Percentiles rank a stretch among this genome's conserved stretches.
Evolutionary conservation across 148 eudicot species (phyloP).

Genomic region (Bassia scoparia): DNA sequence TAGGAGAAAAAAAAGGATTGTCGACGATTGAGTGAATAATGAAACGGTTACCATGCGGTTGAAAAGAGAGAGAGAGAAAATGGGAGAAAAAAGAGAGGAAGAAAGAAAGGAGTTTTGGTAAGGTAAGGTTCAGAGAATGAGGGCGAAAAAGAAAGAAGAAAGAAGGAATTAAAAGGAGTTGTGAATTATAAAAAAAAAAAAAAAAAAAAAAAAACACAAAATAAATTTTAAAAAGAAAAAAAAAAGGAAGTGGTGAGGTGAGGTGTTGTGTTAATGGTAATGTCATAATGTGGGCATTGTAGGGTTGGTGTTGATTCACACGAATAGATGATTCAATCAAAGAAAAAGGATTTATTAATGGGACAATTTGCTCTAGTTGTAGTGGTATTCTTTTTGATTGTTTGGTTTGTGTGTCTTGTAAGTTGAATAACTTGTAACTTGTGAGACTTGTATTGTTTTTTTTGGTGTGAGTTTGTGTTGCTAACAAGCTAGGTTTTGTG

Average conservation of each 20-base stretch:
- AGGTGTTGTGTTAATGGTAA: background rate
- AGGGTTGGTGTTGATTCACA: conserved; percentile 18
- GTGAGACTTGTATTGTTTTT: too few relatives aligned
- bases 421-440: too few relatives aligned
- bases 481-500: too few relatives aligned
- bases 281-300: too few relatives aligned
- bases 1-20: background rate
- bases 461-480: too few relatives aligned
- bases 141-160: conserved; percentile 18
- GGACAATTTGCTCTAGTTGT: too few relatives aligned
- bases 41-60: conserved; percentile 25
- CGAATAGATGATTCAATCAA: background rate
- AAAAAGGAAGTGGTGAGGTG: background rate
- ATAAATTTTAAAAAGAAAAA: too few relatives aligned
- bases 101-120: background rate
- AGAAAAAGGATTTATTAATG: too few relatives aligned
- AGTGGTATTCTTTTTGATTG: too few relatives aligned
- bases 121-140: conserved; percentile 24
- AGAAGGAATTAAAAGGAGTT: background rate
- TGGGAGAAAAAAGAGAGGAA: background rate
- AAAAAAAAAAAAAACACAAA: too few relatives aligned
- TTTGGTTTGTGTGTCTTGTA: too few relatives aligned
- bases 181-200: too few relatives aligned
- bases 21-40: conserved; percentile 6
- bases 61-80: conserved; percentile 12